These are phyloP conservation scores for Termitomyces sp. DNA, from an alignment of 768 basidiomycete species.

Conservation along the genomic window DNA sequence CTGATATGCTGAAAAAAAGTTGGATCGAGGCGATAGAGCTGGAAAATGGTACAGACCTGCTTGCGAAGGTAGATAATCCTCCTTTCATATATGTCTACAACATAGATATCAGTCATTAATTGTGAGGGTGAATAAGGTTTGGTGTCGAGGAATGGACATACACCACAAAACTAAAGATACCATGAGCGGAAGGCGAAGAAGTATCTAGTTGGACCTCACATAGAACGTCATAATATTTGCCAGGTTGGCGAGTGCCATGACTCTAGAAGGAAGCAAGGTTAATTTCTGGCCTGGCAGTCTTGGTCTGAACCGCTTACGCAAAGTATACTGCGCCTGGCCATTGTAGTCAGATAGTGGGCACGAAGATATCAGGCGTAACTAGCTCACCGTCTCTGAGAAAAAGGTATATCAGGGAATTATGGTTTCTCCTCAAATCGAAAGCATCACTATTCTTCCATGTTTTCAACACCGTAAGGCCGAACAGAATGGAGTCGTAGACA, in stretches of 20 bases:
- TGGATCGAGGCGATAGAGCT: background rate
- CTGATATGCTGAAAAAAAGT: constrained; percentile 31
- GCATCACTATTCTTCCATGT: constrained; percentile 31
- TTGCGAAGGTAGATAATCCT: constrained; percentile 43
- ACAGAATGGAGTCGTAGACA: constrained; percentile 41
- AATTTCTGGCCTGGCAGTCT: background rate
- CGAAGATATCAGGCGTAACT: background rate
- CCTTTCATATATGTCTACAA: constrained; percentile 38
- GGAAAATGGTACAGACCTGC: constrained; percentile 29
- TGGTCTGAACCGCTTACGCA: constrained; percentile 30
- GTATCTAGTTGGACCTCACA: background rate
- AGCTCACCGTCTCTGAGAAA: constrained; percentile 44
- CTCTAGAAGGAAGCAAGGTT: constrained; percentile 22
- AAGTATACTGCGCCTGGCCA: constrained; percentile 47
- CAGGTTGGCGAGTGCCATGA: constrained; percentile 31
- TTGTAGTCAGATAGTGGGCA: background rate
- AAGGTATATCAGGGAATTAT: constrained; percentile 29
- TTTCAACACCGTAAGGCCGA: constrained; percentile 40
- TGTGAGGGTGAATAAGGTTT: background rate
- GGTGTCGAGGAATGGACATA: constrained; percentile 8
- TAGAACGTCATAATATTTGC: constrained; percentile 2
- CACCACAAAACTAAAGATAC: constrained; percentile 19
- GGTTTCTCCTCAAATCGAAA: constrained; percentile 15
- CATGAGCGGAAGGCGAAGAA: background rate
- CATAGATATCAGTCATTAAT: background rate